Conservation (phyloP, 257 asterid species). For the Forsythia viridissima region DNA sequence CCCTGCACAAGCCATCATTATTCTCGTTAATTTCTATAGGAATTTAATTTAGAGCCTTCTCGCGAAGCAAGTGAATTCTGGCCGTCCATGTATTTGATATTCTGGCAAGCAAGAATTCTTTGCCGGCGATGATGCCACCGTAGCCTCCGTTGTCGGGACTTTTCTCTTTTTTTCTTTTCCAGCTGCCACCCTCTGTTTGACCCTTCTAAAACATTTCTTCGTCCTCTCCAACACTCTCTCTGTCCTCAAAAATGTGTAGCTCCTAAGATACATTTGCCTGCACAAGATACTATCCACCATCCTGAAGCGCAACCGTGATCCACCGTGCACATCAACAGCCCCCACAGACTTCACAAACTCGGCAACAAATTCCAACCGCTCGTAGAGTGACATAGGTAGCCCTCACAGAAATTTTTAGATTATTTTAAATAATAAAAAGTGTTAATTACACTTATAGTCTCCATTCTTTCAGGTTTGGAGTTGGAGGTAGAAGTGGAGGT, state of each 20-base stretch:
- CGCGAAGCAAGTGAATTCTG: too few species aligned
- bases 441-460: too few species aligned
- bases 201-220: conserved; percentile 50
- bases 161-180: conserved; percentile 24
- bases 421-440: too few species aligned
- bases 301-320: conserved; percentile 38
- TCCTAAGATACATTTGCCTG: conserved; percentile 59
- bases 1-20: too few species aligned
- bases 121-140: conserved; percentile 24
- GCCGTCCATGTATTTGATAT: too few species aligned
- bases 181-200: conserved; percentile 42
- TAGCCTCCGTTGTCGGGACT: conserved; percentile 17
- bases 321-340: conserved; percentile 28
- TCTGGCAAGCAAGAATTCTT: too few species aligned
- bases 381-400: conserved; percentile 77
- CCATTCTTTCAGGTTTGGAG: too few species aligned
- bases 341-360: conserved; percentile 34
- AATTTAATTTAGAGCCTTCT: too few species aligned
- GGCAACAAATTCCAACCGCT: conserved; percentile 86
- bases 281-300: conserved; percentile 62
- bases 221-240: conserved; percentile 61
- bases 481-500: too few species aligned
- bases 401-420: conserved; percentile 51
- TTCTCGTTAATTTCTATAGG: too few species aligned
- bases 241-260: conserved; percentile 69